Conservation (phyloP, 139 green algal species). For the Pedinophyceae sp. region DNA sequence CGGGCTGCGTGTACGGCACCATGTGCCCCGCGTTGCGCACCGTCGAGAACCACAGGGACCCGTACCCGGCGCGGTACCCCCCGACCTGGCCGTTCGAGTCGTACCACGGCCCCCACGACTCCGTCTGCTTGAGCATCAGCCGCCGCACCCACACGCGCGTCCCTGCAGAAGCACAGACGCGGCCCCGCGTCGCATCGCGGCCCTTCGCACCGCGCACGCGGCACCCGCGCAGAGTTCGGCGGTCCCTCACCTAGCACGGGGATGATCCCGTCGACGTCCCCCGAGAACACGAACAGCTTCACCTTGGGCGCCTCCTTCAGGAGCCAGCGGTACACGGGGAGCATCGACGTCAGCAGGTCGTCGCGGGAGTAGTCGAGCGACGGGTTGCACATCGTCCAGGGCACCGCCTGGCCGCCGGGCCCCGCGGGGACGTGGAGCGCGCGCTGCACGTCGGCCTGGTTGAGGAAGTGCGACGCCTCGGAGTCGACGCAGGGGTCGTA, state of each 20-base stretch:
- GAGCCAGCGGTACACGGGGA: neutral
- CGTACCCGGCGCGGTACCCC: conserved; percentile 13
- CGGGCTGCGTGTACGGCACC: neutral
- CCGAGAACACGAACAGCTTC: conserved; percentile 1
- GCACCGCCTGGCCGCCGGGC: too few species aligned
- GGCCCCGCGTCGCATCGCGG: too few species aligned
- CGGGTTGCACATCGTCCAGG: too few species aligned
- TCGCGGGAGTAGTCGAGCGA: neutral
- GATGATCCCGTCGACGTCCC: conserved; percentile 16
- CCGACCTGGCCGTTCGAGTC: conserved; percentile 10
- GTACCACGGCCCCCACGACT: conserved; percentile 9
- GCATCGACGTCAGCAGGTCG: neutral
- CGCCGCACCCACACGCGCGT: too few species aligned
- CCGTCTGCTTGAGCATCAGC: conserved; percentile 5
- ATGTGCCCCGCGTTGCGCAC: neutral
- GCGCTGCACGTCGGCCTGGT: neutral
- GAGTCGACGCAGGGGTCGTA: too few species aligned
- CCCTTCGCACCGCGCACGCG: too few species aligned
- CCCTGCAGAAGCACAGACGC: too few species aligned
- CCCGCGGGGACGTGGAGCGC: too few species aligned
- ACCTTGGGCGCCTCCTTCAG: neutral
- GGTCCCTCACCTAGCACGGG: conserved; percentile 24
- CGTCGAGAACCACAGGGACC: too few species aligned
- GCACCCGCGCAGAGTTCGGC: too few species aligned
- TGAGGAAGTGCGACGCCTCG: too few species aligned